Evolutionary conservation across 176 grass and related monocot genomes (phyloP).

Genomic region (Elaeis guineensis): DNA sequence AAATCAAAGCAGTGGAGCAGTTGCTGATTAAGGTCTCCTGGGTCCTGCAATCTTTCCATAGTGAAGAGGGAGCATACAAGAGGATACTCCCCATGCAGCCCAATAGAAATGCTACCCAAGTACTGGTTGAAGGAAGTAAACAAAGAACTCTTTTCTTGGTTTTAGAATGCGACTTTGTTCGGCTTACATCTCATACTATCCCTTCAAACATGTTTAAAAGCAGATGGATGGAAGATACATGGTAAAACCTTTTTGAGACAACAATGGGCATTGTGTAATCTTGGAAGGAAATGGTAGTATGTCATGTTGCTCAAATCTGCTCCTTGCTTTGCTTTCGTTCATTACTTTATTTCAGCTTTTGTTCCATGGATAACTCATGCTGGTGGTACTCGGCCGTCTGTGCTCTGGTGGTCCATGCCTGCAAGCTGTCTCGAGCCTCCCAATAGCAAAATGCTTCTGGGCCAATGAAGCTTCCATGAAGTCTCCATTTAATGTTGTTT

Average conservation of each 20-base stretch:
- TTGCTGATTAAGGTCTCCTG: too few relatives aligned
- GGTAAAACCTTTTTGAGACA: too few relatives aligned
- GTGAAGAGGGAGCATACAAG: too few relatives aligned
- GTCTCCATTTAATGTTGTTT: neutral
- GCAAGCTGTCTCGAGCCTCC: neutral
- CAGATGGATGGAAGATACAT: neutral
- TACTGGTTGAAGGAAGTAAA: too few relatives aligned
- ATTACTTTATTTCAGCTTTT: neutral
- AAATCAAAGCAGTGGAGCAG: too few relatives aligned
- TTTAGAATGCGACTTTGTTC: neutral
- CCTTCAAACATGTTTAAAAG: neutral
- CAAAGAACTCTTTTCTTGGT: too few relatives aligned
- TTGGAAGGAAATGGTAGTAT: slow-evolving; percentile 1
- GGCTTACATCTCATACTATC: neutral
- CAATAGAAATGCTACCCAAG: too few relatives aligned
- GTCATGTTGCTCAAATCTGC: slow-evolving; percentile 1
- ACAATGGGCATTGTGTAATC: neutral
- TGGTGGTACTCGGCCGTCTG: too few relatives aligned
- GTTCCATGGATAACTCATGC: neutral
- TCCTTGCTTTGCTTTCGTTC: neutral
- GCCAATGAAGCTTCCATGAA: slow-evolving; percentile 7
- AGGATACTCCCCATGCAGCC: too few relatives aligned
- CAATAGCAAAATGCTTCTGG: neutral
- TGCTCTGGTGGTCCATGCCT: neutral
- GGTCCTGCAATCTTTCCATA: too few relatives aligned